Conservation (phyloP, 805 yeast genomes). For the Grigorovia jiainica region DNA sequence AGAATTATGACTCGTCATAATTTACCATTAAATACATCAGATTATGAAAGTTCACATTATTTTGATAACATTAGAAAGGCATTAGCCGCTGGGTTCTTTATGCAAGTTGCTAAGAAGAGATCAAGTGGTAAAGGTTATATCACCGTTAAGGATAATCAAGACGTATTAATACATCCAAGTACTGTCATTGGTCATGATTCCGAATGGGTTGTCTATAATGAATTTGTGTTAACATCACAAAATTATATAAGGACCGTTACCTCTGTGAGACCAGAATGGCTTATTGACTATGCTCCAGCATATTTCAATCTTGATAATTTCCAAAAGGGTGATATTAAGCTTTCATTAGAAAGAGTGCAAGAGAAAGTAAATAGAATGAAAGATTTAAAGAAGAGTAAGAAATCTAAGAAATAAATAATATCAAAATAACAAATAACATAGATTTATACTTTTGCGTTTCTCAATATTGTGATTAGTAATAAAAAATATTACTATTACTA, state of each 20-base stretch:
- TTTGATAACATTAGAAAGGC: constrained; percentile 79
- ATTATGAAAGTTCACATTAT: constrained; percentile 56
- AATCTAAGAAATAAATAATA: constrained; percentile 13
- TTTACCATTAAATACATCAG: constrained; percentile 60
- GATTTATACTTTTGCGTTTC: too few species aligned
- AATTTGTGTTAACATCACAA: constrained; percentile 86
- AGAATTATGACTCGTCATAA: constrained; percentile 78
- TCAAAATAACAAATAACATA: constrained; percentile 3
- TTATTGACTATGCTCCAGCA: constrained; percentile 64
- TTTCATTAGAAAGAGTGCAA: constrained; percentile 53
- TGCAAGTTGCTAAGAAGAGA: constrained; percentile 94
- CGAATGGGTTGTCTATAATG: constrained; percentile 93
- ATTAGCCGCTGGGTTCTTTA: constrained; percentile 84
- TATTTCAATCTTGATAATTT: constrained; percentile 58
- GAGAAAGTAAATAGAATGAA: constrained; percentile 40
- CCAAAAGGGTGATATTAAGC: constrained; percentile 61
- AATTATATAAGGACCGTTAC: constrained; percentile 94
- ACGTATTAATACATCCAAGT: constrained; percentile 87
- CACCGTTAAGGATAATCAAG: constrained; percentile 94
- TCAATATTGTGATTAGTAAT: too few species aligned
- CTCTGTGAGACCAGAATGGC: constrained; percentile 84
- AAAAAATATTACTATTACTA: too few species aligned
- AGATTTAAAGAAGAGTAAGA: constrained; percentile 23
- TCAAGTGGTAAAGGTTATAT: constrained; percentile 74
- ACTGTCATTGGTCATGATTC: constrained; percentile 81